Base-by-base conservation (phyloP, 2,329 filamentous ascomycete genomes). In the Curvularia lunata region DNA sequence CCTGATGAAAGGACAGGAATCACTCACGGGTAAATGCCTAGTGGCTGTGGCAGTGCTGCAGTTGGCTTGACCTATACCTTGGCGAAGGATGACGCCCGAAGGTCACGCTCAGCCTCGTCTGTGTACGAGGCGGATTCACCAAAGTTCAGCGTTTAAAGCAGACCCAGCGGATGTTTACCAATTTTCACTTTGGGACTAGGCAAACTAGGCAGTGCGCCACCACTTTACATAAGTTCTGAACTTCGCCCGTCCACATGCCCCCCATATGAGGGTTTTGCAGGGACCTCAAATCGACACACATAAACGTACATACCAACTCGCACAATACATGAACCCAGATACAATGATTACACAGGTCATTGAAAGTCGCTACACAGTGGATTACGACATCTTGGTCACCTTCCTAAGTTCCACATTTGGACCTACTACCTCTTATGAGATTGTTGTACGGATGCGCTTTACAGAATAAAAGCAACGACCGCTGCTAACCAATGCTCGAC, bases 281-380 rank as follows among this genome's bases (percentile, higher is more conserved):
- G 5, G 25, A 27, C 25, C 25, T 5, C 4, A 8, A 27, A 27
- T 8, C 25, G 25, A 27, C 2, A 27, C 25, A 8, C 8, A 27
- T 27, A 27, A 7, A 27, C 25, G 8, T 27, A 27, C 25, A 27
- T 27, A 8, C 25, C 25, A 27, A 8, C 4, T 27, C 25, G 6
- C 5, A 27, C 25, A 27, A 27, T 27, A 27, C 42, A 18, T 28
- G 2, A 28, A 23, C 23, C 42, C 12, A 28, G 13, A 6, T 16
- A 45, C 41, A 45, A 57, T 41, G 54, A 18, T 57, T 23, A 25
- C 48, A 48, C 48, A 57, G 40, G 48, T 57, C 30, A 57, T 57
- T 21, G 41, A 41, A 19, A 43, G 34, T 53, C 49, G 54, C 34
- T 58, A 53, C 23, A 52, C 54, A 23, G 49, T 58, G 10, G 42